phyloP scores from a whole-genome alignment of 768 basidiomycete genomes.

The Tulasnella sp. region DNA sequence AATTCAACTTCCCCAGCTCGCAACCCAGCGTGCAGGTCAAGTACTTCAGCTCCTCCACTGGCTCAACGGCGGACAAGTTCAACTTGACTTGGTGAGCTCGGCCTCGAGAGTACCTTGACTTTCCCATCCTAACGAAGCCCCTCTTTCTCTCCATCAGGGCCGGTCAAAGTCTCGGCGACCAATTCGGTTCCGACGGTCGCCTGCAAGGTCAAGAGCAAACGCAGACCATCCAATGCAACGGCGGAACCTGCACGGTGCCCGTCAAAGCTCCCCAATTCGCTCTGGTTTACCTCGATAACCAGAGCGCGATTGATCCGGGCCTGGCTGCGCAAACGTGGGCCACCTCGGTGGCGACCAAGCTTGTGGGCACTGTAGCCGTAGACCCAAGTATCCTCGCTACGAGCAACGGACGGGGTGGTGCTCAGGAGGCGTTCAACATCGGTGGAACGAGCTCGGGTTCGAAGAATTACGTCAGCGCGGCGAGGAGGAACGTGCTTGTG shows the following conservation, averaged over 20 bases:
- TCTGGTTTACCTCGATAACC: constrained; percentile 8
- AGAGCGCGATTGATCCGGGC: neutral
- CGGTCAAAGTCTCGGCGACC: constrained; percentile 11
- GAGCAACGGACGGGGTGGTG: constrained; percentile 45
- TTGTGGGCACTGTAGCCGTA: constrained; percentile 38
- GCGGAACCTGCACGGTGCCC: neutral
- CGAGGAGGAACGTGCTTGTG: neutral
- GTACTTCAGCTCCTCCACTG: constrained; percentile 3
- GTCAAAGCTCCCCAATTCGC: constrained; percentile 13
- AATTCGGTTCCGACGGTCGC: constrained; percentile 14
- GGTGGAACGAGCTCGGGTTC: neutral
- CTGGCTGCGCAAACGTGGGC: constrained; percentile 37
- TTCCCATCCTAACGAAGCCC: neutral
- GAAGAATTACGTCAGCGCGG: neutral
- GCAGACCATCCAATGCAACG: constrained; percentile 9
- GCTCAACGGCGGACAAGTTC: constrained; percentile 7
- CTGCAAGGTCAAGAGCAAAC: constrained; percentile 2
- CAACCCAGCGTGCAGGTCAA: constrained; percentile 7
- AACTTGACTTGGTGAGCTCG: constrained; percentile 1
- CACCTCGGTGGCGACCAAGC: constrained; percentile 38
- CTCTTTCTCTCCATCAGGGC: neutral
- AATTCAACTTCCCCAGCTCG: neutral
- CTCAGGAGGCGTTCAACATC: constrained; percentile 14
- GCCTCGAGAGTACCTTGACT: neutral
- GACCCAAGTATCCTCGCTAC: constrained; percentile 45